Conservation (phyloP, 2,329 filamentous ascomycete species). For the Sphaerulina musiva region DNA sequence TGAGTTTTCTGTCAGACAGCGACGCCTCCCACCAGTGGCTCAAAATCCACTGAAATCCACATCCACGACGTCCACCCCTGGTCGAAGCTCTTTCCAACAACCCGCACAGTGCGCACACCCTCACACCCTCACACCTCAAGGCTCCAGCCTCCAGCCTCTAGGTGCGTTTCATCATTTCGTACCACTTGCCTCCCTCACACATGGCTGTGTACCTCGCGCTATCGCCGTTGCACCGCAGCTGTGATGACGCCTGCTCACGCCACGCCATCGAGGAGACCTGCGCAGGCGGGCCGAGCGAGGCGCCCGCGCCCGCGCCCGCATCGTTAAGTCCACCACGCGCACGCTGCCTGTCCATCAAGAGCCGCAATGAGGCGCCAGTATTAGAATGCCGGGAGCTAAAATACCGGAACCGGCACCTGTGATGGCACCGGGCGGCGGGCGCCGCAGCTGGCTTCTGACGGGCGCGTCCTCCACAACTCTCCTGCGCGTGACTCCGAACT, state of each 20-base stretch:
- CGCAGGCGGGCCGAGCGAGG: not conserved
- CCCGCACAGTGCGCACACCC: no score
- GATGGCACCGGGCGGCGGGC: not conserved
- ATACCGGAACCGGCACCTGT: not conserved
- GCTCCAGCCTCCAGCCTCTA: no score
- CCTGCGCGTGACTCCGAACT: not conserved
- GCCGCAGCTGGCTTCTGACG: not conserved
- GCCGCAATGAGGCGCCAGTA: not conserved
- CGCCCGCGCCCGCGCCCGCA: not conserved
- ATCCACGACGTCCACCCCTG: not conserved
- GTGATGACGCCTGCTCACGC: not conserved
- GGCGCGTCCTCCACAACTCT: not conserved
- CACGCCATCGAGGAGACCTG: not conserved
- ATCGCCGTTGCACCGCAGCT: not conserved
- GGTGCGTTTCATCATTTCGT: no score
- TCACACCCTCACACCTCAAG: no score
- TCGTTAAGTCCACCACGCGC: not conserved
- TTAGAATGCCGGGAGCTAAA: not conserved
- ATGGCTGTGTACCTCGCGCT: not conserved
- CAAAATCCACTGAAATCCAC: not conserved
- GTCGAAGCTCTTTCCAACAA: not conserved
- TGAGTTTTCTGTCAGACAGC: not conserved
- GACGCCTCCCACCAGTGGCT: constrained; percentile 3
- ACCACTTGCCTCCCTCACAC: not conserved
- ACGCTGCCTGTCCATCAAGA: no score